Evolutionary conservation across 805 yeast species (phyloP).

Genomic region (Teunomyces tritomae): DNA sequence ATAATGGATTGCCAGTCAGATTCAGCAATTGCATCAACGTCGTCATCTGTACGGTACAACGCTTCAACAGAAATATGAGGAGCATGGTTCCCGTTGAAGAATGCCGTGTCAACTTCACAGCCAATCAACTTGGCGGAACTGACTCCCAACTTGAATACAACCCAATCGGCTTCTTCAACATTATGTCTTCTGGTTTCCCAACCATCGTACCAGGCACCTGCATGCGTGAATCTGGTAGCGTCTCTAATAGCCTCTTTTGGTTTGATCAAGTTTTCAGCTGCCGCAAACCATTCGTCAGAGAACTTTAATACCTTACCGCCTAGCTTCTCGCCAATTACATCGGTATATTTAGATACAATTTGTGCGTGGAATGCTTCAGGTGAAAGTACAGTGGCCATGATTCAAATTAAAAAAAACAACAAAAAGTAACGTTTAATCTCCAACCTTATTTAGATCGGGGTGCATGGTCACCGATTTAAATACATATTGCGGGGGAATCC

Average conservation of each 20-base stretch:
- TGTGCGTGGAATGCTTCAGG: slow-evolving; percentile 42
- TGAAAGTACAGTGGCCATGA: slow-evolving; percentile 16
- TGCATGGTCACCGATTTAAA: background rate
- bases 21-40: slow-evolving; percentile 19
- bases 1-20: slow-evolving; percentile 71
- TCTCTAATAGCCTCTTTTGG: slow-evolving; percentile 81
- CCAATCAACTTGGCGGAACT: slow-evolving; percentile 75
- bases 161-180: slow-evolving; percentile 83
- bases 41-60: slow-evolving; percentile 34
- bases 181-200: slow-evolving; percentile 98
- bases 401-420: no score
- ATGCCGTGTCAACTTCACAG: slow-evolving; percentile 89
- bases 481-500: background rate
- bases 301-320: slow-evolving; percentile 72
- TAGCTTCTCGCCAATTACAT: slow-evolving; percentile 79
- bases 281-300: slow-evolving; percentile 96
- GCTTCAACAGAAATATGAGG: slow-evolving; percentile 88
- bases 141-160: slow-evolving; percentile 78
- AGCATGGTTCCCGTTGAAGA: slow-evolving; percentile 94
- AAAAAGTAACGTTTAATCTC: no score
- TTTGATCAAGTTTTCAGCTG: slow-evolving; percentile 80
- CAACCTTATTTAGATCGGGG: no score
- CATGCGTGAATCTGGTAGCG: slow-evolving; percentile 69
- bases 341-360: slow-evolving; percentile 56
- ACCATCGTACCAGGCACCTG: slow-evolving; percentile 98